phyloP scores from a whole-genome alignment of 331 rosid species.

The Acacia pycnantha region DNA sequence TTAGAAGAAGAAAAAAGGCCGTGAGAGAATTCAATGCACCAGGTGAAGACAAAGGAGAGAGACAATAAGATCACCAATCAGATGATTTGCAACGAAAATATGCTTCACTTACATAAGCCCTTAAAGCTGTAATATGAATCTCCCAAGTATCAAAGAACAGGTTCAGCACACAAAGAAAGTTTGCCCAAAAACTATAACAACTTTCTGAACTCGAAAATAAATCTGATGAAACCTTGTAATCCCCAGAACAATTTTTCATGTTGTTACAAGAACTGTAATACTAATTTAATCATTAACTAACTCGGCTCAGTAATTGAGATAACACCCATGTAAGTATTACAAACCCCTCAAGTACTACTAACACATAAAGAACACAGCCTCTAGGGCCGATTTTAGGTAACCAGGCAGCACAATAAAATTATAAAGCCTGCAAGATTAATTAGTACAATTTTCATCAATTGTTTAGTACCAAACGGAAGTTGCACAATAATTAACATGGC shows the following conservation, averaged over 20 bases:
- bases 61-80: not conserved
- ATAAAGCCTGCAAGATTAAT: not conserved
- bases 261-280: not conserved
- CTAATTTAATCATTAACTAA: not conserved
- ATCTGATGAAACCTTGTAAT: not conserved
- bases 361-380: not conserved
- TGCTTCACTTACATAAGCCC: not conserved
- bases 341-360: not conserved
- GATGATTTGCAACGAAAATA: not conserved
- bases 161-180: not conserved
- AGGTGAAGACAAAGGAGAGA: not conserved
- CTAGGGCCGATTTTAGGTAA: not conserved
- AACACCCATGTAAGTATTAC: not conserved
- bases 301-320: not conserved
- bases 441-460: not conserved
- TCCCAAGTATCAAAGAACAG: not conserved
- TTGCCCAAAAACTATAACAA: not conserved
- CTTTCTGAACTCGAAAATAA: not conserved
- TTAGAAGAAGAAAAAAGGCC: not conserved
- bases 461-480: not conserved
- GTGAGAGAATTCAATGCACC: not conserved
- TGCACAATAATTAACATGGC: not conserved
- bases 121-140: not conserved
- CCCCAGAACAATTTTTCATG: not conserved
- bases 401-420: not conserved